phyloP scores from a whole-genome alignment of 208 protist genomes.

The Acanthamoeba castellanii region DNA sequence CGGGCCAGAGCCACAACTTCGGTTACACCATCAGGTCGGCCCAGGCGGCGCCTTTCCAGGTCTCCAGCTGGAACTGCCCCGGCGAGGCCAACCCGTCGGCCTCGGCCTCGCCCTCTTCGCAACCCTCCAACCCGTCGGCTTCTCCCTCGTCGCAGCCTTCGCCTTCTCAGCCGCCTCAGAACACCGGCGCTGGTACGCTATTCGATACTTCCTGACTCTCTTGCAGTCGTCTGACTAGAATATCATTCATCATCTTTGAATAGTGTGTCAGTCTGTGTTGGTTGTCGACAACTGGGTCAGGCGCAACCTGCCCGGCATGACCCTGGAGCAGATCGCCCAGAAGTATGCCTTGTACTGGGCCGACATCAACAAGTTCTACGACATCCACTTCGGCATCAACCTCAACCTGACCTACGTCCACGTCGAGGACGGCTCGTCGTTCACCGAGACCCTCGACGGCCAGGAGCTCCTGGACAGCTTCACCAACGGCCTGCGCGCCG shows the following conservation, averaged over 20 bases:
- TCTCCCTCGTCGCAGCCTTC: not conserved
- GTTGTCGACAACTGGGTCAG: slow-evolving; percentile 12
- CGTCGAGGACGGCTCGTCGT: not conserved
- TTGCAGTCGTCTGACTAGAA: not conserved
- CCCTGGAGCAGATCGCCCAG: not conserved
- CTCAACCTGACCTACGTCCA: slow-evolving; percentile 3
- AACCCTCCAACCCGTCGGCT: not conserved
- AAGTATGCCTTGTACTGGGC: not conserved
- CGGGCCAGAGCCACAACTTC: not conserved
- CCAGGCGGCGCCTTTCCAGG: not conserved
- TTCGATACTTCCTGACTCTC: not conserved
- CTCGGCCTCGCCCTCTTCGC: not conserved
- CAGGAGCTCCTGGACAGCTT: not conserved
- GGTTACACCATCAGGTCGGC: slow-evolving; percentile 22
- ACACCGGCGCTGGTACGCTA: not conserved
- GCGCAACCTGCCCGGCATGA: not conserved
- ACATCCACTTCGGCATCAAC: not conserved
- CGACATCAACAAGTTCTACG: slow-evolving; percentile 3
- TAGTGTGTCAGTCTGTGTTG: not conserved
- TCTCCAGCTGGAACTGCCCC: not conserved
- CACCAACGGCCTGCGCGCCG: not conserved
- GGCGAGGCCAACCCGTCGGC: not conserved
- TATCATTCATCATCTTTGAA: no score
- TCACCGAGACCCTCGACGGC: not conserved
- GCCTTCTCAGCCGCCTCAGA: not conserved